Base-by-base conservation (phyloP, 169 alveolate genomes). In the Besnoitia besnoiti region DNA sequence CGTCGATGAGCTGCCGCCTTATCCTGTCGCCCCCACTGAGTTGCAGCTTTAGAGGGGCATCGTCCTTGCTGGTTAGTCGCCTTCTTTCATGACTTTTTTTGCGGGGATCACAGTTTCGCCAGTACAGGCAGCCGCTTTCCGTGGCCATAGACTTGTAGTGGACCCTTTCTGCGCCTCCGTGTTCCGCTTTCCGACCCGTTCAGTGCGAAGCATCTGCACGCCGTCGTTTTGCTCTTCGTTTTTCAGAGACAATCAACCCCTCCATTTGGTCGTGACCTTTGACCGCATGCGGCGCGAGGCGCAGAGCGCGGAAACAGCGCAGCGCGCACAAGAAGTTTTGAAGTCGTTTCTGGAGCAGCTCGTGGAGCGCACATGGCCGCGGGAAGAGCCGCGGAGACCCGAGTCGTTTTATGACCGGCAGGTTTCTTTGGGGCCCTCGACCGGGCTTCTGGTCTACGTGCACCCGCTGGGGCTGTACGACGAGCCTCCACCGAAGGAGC, bases 401-500 rank as follows among this genome's bases (percentile, higher is more conserved):
- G 79, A 61, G 35, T 12, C 75, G 10, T 90, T 90, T 49, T 90
- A 33, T 42, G 93, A 90, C 39, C 77, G 79, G 61, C 93, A 90
- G 51, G 51, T 39, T 1, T 55, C 82, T 33, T 16, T 79, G 67
- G 93, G 93, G 85, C 93, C 93, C 61, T 90, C 93, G 24, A 39
- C 82, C 51, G 93, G 93, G 90, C 93, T 90, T 46, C 85, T 90
- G 35, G 93, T 90, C 0, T 85, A 90, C 55, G 93, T 90, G 19
- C 42, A 90, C 90, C 90, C 93, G 1, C 90, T 90, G 40, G 87
- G 87, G 24, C 50, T 27, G 50, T 39, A 42, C 40, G 87, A 77
- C 35, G 87, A 77, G 87, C 87, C 87, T 16, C 87, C 87, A 39
- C 87, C 87, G 37, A 37, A 42, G 59, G 87, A 77, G 59, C 40